phyloP scores from a whole-genome alignment of 164 flowering plant species.

The Annona cherimola region DNA sequence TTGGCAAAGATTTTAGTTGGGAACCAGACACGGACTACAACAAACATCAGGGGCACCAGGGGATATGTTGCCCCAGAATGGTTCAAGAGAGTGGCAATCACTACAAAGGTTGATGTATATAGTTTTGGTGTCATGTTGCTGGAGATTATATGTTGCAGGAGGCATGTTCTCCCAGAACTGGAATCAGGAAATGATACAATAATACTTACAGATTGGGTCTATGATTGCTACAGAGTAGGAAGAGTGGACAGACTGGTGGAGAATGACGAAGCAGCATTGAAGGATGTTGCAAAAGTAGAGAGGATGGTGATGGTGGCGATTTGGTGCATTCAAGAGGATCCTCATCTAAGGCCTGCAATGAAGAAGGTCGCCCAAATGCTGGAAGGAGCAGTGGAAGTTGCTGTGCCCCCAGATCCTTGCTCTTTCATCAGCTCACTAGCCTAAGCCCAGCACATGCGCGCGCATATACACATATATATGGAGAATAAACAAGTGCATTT shows the following conservation, averaged over 20 bases:
- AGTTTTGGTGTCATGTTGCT: conserved; percentile 24
- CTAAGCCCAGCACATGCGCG: too few relatives aligned
- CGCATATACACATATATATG: too few relatives aligned
- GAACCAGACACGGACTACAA: conserved; percentile 17
- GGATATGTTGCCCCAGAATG: conserved; percentile 29
- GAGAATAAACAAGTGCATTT: too few relatives aligned
- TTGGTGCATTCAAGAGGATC: conserved; percentile 27
- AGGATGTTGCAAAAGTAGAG: conserved; percentile 10
- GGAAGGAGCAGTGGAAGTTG: conserved; percentile 18
- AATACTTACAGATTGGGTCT: conserved; percentile 20
- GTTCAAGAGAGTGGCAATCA: conserved; percentile 20
- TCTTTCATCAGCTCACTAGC: conserved; percentile 6
- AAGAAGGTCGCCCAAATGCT: conserved; percentile 22
- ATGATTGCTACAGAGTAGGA: conserved; percentile 10
- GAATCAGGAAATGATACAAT: too few relatives aligned
- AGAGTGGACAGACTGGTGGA: conserved; percentile 10
- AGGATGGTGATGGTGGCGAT: conserved; percentile 20
- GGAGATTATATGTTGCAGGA: conserved; percentile 22
- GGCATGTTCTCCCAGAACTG: conserved; percentile 4
- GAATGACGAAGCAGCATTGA: conserved; percentile 17
- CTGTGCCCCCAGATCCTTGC: conserved; percentile 16
- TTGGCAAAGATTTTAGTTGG: conserved; percentile 22
- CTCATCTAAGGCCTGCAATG: conserved; percentile 22
- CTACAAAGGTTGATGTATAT: conserved; percentile 27
- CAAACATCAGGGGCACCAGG: conserved; percentile 22